Percentiles rank a stretch among this genome's conserved stretches.
phyloP scores from a whole-genome alignment of 768 basidiomycete species.

The Tylopilus balloui region DNA sequence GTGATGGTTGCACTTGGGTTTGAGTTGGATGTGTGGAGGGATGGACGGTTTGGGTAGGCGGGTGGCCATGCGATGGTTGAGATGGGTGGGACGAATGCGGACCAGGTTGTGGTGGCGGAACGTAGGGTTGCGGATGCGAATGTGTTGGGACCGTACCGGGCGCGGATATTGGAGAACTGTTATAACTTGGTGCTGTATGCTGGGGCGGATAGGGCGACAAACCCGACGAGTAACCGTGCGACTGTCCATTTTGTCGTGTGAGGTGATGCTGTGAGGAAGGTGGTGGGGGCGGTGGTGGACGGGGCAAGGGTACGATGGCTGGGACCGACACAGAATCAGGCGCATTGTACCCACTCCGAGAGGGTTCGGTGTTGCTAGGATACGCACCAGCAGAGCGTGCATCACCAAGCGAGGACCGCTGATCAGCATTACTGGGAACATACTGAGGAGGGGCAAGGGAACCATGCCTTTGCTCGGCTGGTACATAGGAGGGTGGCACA shows the following conservation, averaged over 20 bases:
- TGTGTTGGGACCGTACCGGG: constrained; percentile 7
- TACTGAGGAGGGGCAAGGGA: constrained; percentile 12
- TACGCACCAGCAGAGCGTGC: constrained; percentile 20
- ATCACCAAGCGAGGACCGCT: constrained; percentile 21
- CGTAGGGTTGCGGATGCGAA: constrained; percentile 29
- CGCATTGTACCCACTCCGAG: constrained; percentile 12
- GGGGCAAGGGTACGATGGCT: constrained; percentile 17
- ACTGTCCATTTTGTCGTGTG: constrained; percentile 17
- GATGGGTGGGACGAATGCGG: constrained; percentile 11
- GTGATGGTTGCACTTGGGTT: constrained; percentile 24
- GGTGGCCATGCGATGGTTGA: constrained; percentile 18
- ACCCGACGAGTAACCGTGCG: constrained; percentile 17
- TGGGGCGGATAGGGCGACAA: constrained; percentile 13
- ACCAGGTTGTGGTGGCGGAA: constrained; percentile 6
- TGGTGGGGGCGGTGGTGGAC: constrained; percentile 8
- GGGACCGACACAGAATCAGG: constrained; percentile 16
- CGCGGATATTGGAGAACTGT: constrained; percentile 16
- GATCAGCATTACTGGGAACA: constrained; percentile 14
- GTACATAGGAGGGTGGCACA: constrained; percentile 12
- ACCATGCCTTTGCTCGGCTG: constrained; percentile 20
- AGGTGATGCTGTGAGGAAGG: constrained; percentile 18
- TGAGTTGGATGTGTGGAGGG: constrained; percentile 12
- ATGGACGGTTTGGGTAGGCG: constrained; percentile 14
- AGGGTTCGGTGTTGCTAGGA: constrained; percentile 7
- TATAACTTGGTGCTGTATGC: constrained; percentile 12